phyloP scores from a whole-genome alignment of 768 basidiomycete species.

The Leucogyrophana mollusca region DNA sequence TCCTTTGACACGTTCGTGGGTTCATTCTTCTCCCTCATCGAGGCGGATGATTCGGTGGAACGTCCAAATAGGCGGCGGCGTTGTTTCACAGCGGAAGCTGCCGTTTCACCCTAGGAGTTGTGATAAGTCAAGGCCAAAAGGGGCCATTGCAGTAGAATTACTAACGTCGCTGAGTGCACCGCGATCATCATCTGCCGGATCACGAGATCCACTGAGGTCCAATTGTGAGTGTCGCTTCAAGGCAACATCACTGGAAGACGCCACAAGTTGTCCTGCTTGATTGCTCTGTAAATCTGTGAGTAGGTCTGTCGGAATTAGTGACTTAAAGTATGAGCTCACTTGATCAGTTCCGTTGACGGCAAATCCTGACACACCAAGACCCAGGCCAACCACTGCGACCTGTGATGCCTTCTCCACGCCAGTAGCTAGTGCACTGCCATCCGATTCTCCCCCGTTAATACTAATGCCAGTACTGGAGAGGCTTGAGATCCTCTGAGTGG shows the following conservation, averaged over 20 bases:
- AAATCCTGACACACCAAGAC: slow-evolving; percentile 14
- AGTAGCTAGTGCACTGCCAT: slow-evolving; percentile 12
- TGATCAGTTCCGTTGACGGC: slow-evolving; percentile 16
- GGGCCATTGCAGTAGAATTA: too few relatives aligned
- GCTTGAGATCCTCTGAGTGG: slow-evolving; percentile 23
- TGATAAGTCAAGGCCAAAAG: background rate
- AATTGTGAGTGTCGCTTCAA: slow-evolving; percentile 38
- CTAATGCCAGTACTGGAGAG: slow-evolving; percentile 25
- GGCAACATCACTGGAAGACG: slow-evolving; percentile 64
- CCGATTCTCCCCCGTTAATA: slow-evolving; percentile 24
- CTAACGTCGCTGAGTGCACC: slow-evolving; percentile 68
- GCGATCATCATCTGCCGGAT: slow-evolving; percentile 49
- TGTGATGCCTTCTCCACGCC: slow-evolving; percentile 21
- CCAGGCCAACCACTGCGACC: slow-evolving; percentile 24
- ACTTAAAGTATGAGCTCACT: background rate
- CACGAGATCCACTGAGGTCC: slow-evolving; percentile 33
- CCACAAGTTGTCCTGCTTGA: slow-evolving; percentile 49
- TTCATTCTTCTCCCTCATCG: slow-evolving; percentile 31
- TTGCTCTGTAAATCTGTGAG: slow-evolving; percentile 29
- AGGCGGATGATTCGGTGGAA: slow-evolving; percentile 36
- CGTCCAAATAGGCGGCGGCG: slow-evolving; percentile 64
- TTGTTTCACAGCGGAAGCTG: slow-evolving; percentile 35
- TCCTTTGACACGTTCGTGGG: slow-evolving; percentile 27
- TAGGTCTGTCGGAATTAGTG: background rate
- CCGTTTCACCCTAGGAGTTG: slow-evolving; percentile 48